Conservation (phyloP, 2,329 filamentous ascomycete genomes). For the Chrysoporthe cubensis region DNA sequence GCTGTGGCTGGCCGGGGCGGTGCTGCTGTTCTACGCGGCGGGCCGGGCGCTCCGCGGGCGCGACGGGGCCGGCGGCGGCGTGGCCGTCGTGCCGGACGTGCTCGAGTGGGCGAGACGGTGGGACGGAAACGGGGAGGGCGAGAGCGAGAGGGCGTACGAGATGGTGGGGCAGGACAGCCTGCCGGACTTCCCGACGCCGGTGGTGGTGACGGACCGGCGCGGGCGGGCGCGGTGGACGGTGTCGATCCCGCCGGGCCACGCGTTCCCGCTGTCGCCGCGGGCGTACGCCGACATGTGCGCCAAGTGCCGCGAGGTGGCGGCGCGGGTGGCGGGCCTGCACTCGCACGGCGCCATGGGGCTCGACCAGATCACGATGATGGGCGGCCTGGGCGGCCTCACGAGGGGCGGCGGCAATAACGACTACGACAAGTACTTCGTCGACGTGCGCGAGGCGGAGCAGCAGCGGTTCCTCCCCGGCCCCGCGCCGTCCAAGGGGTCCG, state of each 20-base stretch:
- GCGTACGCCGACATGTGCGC: slow-evolving; percentile 73
- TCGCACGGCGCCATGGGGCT: slow-evolving; percentile 41
- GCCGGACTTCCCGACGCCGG: slow-evolving; percentile 73
- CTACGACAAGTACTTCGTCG: slow-evolving; percentile 71
- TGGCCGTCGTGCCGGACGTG: slow-evolving; percentile 35
- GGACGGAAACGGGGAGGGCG: slow-evolving; percentile 23
- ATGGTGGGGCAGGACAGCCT: slow-evolving; percentile 68
- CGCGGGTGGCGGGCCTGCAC: slow-evolving; percentile 57
- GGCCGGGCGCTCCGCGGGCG: slow-evolving; percentile 38
- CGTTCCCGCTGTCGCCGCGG: slow-evolving; percentile 68
- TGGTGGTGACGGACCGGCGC: slow-evolving; percentile 68
- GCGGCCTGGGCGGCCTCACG: slow-evolving; percentile 27
- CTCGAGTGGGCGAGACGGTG: slow-evolving; percentile 40
- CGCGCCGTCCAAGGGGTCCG: slow-evolving; percentile 37
- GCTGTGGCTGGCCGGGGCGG: slow-evolving; percentile 56
- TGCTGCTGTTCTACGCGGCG: slow-evolving; percentile 56
- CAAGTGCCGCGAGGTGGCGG: slow-evolving; percentile 68
- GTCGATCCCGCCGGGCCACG: slow-evolving; percentile 69
- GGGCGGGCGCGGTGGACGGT: slow-evolving; percentile 78
- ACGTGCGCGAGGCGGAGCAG: slow-evolving; percentile 72
- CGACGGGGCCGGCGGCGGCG: slow-evolving; percentile 30
- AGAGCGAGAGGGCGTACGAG: slow-evolving; percentile 56
- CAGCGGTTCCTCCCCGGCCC: slow-evolving; percentile 62
- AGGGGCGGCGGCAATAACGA: slow-evolving; percentile 45
- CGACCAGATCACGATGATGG: slow-evolving; percentile 46